A percentile compares a stretch with the other conserved stretches of the same genome.
phyloP scores from a whole-genome alignment of 768 basidiomycete genomes.

The Tulasnella sp. region DNA sequence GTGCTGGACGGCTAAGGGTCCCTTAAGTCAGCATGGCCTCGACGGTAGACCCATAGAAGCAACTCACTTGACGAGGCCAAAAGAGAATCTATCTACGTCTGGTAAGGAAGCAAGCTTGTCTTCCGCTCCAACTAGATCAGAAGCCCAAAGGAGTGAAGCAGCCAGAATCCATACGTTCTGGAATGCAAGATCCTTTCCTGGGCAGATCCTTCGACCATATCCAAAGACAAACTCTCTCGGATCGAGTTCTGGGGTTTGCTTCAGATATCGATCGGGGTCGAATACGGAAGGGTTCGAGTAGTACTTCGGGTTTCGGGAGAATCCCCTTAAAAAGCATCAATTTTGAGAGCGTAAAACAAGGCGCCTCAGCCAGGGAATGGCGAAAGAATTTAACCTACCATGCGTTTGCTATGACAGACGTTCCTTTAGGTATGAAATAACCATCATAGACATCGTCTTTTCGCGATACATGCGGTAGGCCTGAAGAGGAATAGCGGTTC shows the following conservation, averaged over 20 bases:
- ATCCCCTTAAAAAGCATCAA: not conserved
- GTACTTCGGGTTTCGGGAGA: not conserved
- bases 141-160: not conserved
- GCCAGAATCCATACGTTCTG: not conserved
- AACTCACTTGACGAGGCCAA: no score
- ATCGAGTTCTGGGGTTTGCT: not conserved
- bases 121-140: not conserved
- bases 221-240: slow-evolving; percentile 6
- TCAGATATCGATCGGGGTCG: slow-evolving; percentile 17
- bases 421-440: slow-evolving; percentile 9
- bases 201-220: slow-evolving; percentile 14
- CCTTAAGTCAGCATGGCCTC: no score
- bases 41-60: no score
- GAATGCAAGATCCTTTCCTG: not conserved
- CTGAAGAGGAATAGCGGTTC: not conserved
- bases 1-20: no score
- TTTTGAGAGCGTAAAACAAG: not conserved
- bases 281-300: slow-evolving; percentile 5
- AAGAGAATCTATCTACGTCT: no score
- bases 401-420: not conserved
- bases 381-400: not conserved
- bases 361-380: not conserved
- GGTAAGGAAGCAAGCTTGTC: no score
- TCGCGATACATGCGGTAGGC: not conserved
- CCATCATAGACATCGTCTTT: slow-evolving; percentile 26